Evolutionary conservation across 495 filamentous ascomycete species (phyloP).

Genomic region (Evansstolkia leycettana): DNA sequence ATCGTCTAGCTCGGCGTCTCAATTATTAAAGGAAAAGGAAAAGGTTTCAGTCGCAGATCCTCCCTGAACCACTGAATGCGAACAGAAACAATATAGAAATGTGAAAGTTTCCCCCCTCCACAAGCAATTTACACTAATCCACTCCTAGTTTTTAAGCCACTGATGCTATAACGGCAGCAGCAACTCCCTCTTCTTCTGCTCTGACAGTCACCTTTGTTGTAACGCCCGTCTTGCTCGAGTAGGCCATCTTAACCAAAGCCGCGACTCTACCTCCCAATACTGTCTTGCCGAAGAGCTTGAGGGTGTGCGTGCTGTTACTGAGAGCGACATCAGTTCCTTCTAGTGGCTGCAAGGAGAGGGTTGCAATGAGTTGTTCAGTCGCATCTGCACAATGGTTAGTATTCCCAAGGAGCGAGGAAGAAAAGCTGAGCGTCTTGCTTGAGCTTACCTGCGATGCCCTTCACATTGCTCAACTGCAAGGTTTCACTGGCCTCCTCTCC

Average conservation of each 20-base stretch:
- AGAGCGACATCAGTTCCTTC: slow-evolving; percentile 87
- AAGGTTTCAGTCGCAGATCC: no score
- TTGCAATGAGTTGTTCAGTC: slow-evolving; percentile 76
- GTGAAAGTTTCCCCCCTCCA: no score
- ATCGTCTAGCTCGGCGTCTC: not conserved
- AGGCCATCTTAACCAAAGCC: slow-evolving; percentile 84
- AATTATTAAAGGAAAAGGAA: slow-evolving; percentile 1
- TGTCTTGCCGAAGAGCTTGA: slow-evolving; percentile 95
- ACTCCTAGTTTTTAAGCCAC: slow-evolving; percentile 46
- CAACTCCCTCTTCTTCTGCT: slow-evolving; percentile 86
- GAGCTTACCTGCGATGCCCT: slow-evolving; percentile 79
- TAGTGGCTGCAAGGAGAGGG: slow-evolving; percentile 82
- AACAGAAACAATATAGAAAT: no score
- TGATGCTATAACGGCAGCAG: slow-evolving; percentile 68
- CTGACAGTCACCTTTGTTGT: slow-evolving; percentile 88
- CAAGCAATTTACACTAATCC: slow-evolving; percentile 9
- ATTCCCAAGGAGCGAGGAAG: slow-evolving; percentile 1
- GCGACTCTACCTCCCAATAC: slow-evolving; percentile 83
- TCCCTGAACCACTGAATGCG: no score
- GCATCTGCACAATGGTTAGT: slow-evolving; percentile 57
- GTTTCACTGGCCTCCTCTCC: slow-evolving; percentile 90
- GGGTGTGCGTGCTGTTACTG: slow-evolving; percentile 78
- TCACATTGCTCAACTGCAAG: slow-evolving; percentile 74
- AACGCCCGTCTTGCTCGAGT: slow-evolving; percentile 78
- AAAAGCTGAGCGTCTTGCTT: not conserved